A percentile compares a stretch with the other conserved stretches of the same genome.
Conservation (phyloP, 345 rosid genomes). For the Lepidium aucheri region DNA sequence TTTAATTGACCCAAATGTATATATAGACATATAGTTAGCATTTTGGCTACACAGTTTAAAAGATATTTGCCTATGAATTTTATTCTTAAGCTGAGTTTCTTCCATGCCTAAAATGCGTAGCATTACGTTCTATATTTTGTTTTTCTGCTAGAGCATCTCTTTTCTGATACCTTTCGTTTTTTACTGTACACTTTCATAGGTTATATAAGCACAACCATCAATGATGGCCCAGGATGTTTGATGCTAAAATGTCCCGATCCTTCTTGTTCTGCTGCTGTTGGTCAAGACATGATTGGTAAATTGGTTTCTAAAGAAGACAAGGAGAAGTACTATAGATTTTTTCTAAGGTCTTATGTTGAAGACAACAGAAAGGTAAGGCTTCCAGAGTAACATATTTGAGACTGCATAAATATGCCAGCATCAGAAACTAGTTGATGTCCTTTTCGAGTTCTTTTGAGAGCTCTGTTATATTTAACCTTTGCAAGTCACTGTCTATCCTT, state of each 20-base stretch:
- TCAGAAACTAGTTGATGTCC: neutral
- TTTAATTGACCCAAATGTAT: neutral
- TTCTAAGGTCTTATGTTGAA: slow-evolving; percentile 61
- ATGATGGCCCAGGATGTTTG: slow-evolving; percentile 31
- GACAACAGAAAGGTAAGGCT: slow-evolving; percentile 68
- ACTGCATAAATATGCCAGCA: neutral
- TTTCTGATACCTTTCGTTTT: neutral
- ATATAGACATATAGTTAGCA: neutral
- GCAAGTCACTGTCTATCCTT: neutral
- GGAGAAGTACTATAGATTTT: slow-evolving; percentile 22
- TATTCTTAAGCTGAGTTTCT: neutral
- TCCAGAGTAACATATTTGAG: slow-evolving; percentile 5
- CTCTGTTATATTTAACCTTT: neutral
- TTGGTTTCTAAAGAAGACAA: slow-evolving; percentile 23
- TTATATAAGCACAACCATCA: slow-evolving; percentile 25
- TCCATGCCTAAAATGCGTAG: neutral
- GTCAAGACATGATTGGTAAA: slow-evolving; percentile 24
- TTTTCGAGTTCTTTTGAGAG: neutral
- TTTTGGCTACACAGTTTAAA: neutral
- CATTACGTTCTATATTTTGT: neutral
- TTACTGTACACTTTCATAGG: slow-evolving; percentile 7
- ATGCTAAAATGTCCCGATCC: slow-evolving; percentile 25
- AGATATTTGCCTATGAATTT: neutral
- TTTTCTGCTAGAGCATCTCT: neutral
- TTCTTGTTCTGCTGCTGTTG: slow-evolving; percentile 24